Base-by-base conservation (phyloP, 176 grass and related monocot species). In the Oryza officinalis region DNA sequence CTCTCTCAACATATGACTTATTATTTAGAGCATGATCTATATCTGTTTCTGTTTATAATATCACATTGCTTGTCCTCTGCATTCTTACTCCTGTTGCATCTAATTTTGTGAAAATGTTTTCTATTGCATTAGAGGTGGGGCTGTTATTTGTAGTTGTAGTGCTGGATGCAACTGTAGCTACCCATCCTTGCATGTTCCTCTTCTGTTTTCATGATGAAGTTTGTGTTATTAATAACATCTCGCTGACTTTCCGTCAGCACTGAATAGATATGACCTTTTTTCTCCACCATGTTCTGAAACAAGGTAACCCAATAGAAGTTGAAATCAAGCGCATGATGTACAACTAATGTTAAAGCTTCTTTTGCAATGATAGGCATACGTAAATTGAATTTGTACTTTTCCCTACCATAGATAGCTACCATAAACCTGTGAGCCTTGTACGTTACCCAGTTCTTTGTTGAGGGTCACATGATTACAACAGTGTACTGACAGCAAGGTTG, bases 351-450 rank as follows among this genome's bases (percentile, higher is more conserved):
- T 77, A 32, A 76, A 72, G 17, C 14, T 76, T 22, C 25, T 67
- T 81, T 76, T 44, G 27, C 17, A 80, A 32, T 80, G 26, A 59
- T 40, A 69, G 44, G 46, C 43, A 77, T 59, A 44, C 22, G 46
- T 74, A 30, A 69, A 84, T 84, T 77, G 6, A 32, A n/a, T 72
- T 10, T 40, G 38, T 85, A 18, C 52, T 71, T 28, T 75, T 67
- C 32, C n/a, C 15, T 64, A 52, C 61, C 82, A 76, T 76, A 6
- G 50, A 40, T 74, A 11, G 20, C 75, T 63, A 67, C 67, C 73
- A 69, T 84, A 0, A 32, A 54, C 10, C 27, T 23, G 67, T 76
- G 63, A 67, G 17, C 45, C 63, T 68, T 84, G 27, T 63, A 61
- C 50, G 12, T 40, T 67, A 46, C 77, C 25, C 1, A 2, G 20